phyloP scores from a whole-genome alignment of 129 eudicot species.

The Dittrichia graveolens region DNA sequence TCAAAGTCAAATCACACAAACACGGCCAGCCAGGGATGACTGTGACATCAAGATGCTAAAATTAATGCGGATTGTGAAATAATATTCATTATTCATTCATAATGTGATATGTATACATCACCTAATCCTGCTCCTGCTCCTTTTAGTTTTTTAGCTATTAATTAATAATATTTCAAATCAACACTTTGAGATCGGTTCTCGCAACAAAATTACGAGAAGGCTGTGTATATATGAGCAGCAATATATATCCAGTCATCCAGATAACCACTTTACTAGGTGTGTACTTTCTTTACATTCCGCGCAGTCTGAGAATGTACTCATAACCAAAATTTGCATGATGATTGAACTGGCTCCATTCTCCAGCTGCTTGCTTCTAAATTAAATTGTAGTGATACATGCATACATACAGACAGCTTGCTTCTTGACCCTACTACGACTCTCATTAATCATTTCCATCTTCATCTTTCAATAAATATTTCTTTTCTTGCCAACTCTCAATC shows the following conservation, averaged over 20 bases:
- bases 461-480: neutral
- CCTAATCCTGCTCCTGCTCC: neutral
- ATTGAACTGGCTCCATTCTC: conserved; percentile 27
- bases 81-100: neutral
- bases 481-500: conserved; percentile 25
- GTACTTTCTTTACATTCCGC: too few relatives aligned
- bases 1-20: conserved; percentile 15
- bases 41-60: conserved; percentile 26
- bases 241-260: too few relatives aligned
- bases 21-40: conserved; percentile 4
- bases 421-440: conserved; percentile 17
- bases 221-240: too few relatives aligned
- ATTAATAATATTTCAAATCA: too few relatives aligned
- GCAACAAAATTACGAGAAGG: too few relatives aligned
- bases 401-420: conserved; percentile 1
- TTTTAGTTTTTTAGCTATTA: too few relatives aligned
- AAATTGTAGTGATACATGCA: too few relatives aligned
- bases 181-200: too few relatives aligned
- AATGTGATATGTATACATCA: neutral
- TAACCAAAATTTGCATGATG: conserved; percentile 9
- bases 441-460: conserved; percentile 10
- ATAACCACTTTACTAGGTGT: too few relatives aligned
- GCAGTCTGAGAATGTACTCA: too few relatives aligned
- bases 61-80: neutral
- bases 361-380: conserved; percentile 16